Evolutionary conservation across 1,139 yeast genomes (phyloP).

Genomic region (Protomyces pachydermus): DNA sequence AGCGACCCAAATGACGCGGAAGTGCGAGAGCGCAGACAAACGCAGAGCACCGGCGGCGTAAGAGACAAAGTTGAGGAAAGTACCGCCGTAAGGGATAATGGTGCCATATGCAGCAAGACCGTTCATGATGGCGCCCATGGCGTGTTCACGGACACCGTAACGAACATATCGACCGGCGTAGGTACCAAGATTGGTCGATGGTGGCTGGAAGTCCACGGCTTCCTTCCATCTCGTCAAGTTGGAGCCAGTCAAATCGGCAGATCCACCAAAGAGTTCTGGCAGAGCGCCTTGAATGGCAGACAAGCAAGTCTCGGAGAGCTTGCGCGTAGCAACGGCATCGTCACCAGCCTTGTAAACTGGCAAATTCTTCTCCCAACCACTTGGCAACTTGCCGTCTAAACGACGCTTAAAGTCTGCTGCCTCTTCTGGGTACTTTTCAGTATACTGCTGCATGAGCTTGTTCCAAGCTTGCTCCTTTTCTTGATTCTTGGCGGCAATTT

Average conservation of each 20-base stretch:
- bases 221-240: slow-evolving; percentile 87
- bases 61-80: slow-evolving; percentile 96
- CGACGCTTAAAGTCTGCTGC: slow-evolving; percentile 83
- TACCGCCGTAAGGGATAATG: slow-evolving; percentile 92
- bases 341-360: slow-evolving; percentile 79
- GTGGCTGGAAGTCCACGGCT: slow-evolving; percentile 92
- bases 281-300: slow-evolving; percentile 57
- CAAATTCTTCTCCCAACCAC: slow-evolving; percentile 69
- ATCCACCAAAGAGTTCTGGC: slow-evolving; percentile 95
- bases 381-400: slow-evolving; percentile 74
- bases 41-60: slow-evolving; percentile 98
- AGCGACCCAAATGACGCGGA: slow-evolving; percentile 94
- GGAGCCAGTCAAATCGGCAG: slow-evolving; percentile 97
- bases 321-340: slow-evolving; percentile 87
- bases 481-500: slow-evolving; percentile 57
- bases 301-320: slow-evolving; percentile 81
- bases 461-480: slow-evolving; percentile 73
- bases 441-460: slow-evolving; percentile 55
- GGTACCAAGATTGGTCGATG: slow-evolving; percentile 72
- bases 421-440: slow-evolving; percentile 65
- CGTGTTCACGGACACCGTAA: slow-evolving; percentile 99
- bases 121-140: slow-evolving; percentile 98
- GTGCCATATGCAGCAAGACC: slow-evolving; percentile 97
- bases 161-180: slow-evolving; percentile 92
- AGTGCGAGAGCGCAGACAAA: slow-evolving; percentile 88